These are phyloP conservation scores for Spiraea crenata DNA, from an alignment of 331 rosid species.

Conservation along the genomic window DNA sequence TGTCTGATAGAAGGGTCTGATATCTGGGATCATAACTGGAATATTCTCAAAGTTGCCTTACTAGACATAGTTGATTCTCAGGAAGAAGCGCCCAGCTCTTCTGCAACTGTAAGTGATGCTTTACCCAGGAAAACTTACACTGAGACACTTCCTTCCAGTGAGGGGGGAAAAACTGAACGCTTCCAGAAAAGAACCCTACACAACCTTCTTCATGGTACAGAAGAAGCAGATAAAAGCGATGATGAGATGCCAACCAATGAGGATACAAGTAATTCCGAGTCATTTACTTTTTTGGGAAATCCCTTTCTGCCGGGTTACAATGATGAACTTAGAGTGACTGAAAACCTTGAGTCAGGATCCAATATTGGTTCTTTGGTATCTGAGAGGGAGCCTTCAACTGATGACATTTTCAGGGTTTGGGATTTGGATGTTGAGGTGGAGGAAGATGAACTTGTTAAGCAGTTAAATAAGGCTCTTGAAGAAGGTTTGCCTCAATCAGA, in stretches of 20 bases:
- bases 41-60: slow-evolving; percentile 49
- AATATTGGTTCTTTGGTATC: slow-evolving; percentile 24
- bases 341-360: slow-evolving; percentile 23
- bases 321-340: slow-evolving; percentile 33
- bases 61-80: slow-evolving; percentile 51
- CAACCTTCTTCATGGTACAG: slow-evolving; percentile 12
- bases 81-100: slow-evolving; percentile 23
- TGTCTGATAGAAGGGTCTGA: slow-evolving; percentile 50
- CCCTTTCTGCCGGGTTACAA: slow-evolving; percentile 74
- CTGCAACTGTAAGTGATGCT: slow-evolving; percentile 8
- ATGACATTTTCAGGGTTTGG: slow-evolving; percentile 68
- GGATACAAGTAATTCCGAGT: slow-evolving; percentile 18
- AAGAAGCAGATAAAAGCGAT: slow-evolving; percentile 26
- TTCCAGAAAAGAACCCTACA: slow-evolving; percentile 1
- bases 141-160: slow-evolving; percentile 26
- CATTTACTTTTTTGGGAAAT: slow-evolving; percentile 44
- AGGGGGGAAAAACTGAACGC: slow-evolving; percentile 8
- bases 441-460: slow-evolving; percentile 60
- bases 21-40: slow-evolving; percentile 41
- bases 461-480: slow-evolving; percentile 46
- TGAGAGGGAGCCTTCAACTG: slow-evolving; percentile 38
- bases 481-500: slow-evolving; percentile 30
- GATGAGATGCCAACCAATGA: slow-evolving; percentile 25
- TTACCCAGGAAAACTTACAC: slow-evolving; percentile 21
- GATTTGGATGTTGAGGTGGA: slow-evolving; percentile 57